Base-by-base conservation (phyloP, 228 moss, liverwort and hornwort species). In the Sphagnum magellanicum region DNA sequence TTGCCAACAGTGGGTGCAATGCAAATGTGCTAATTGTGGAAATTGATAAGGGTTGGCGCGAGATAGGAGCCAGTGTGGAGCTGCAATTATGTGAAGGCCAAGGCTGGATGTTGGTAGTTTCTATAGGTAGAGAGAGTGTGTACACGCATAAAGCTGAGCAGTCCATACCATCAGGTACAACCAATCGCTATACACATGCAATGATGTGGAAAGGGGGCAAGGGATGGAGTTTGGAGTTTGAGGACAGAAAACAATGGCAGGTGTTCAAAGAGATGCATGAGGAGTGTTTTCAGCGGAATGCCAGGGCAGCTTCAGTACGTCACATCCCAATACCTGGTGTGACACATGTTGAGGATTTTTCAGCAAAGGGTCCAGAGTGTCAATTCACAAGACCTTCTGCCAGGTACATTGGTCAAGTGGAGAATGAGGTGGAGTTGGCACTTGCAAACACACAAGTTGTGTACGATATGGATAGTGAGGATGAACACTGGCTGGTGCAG, bases 251-350 rank as follows among this genome's bases (percentile, higher is more conserved):
- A 63, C 93, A 98, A 70, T 98, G 97, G 97, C 93, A 87, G 72
- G 66, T 81, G 8, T 98, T 98, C 63, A 98, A 98, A 78, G 93
- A 98, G 71, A 66, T 98, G 73, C 97, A 98, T 69, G 91, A 93
- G 63, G 91, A 93, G 68, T 98, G 93, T 51, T 93, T 84, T 60
- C 90, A 89, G 68, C 85, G 90, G 66, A 93, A 91, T 75, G 84
- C 84, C 4, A 98, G 87, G 78, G 87, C 79, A 51, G 91, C 90
- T 48, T 85, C 87, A 49, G 93, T 78, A 1, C 87, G 91, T 16
- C 97, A 98, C 61, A 98, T 98, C 75, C 93, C 97, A 47, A 98
- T 98, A 63, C 97, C 97, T 63, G 97, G 93, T 60, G 93, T 93
- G 47, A 83, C 90, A 81, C 81, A 82, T 68, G 87, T 98, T 58